Base-by-base conservation (phyloP, 768 basidiomycete species). In the Kwoniella dendrophila region DNA sequence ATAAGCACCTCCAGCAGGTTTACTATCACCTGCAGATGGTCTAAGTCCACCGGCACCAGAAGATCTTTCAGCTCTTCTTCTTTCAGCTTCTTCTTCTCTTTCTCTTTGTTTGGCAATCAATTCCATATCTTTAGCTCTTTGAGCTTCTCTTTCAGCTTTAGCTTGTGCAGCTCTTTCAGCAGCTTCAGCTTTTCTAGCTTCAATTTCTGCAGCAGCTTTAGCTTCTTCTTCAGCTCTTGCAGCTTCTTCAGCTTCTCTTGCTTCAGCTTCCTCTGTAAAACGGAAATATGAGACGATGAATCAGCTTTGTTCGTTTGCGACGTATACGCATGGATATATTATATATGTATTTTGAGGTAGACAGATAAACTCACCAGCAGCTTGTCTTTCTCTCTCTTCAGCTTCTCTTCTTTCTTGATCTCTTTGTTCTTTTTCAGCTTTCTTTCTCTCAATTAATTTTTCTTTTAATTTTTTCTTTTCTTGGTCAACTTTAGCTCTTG, bases 391-490 rank as follows among this genome's bases (percentile, higher is more conserved):
- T 34, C 54, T 64, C 34, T 66, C 64, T 51, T 74, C 69, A 29
- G 62, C 70, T 34, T 68, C 71, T 40, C 78, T 75, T n/a, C 62
- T 66, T 67, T 83, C 83, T 36, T 77, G 80, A 68, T 84, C 86
- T 34, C 44, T 62, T 32, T 67, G 68, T 43, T 73, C 68, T 26
- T 81, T 80, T 78, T 88, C 83, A 75, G 86, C 87, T 71, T 85
- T 87, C 66, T 86, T 81, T 61, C 82, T 81, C 66, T 86, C 85
- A 29, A 88, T 61, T 43, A 90, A 79, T 14, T 81, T 80, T 63
- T 83, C 83, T 62, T 82, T 82, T 67, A 87, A 82, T 83, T 87
- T 88, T 48, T 84, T 83, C 83, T 92, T 94, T 82, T 94, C 92
- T 74, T 90, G 87, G 62, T 86, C 87, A 56, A 92, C 86, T 83